Base-by-base conservation (phyloP, 192 early-diverging fungal genomes). In the Coemansia sp. region DNA sequence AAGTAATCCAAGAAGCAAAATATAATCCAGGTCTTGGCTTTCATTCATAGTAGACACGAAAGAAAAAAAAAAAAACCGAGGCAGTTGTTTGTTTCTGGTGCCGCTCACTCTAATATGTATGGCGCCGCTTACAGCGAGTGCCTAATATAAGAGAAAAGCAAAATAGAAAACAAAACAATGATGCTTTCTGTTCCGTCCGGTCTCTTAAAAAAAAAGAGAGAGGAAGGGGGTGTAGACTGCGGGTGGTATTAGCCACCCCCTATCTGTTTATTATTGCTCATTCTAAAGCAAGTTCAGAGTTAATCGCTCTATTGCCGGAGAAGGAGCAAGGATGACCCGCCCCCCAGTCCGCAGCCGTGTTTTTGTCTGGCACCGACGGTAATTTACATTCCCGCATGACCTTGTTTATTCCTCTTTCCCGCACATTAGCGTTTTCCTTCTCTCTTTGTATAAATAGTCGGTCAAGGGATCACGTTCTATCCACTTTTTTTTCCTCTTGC, bases 81-180 rank as follows among this genome's bases (percentile, higher is more conserved):
- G 35, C 35, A 37, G 35, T 46, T 46, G 43, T 46, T 17, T 46
- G 2, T 49, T 21, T 49, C 19, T 19, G n/a, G n/a, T 19, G 19
- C 19, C 8, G 47, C 47, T 49, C 47, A 23, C 47, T 49, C 47
- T 49, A 49, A 21, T 49, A 6, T 49, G 47, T 49, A 49, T 49
- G 47, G 47, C 21, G 19, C 19, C 23, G 47, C 47, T 21, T 49
- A 8, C n/a, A 2, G 47, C 47, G 47, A 23, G 47, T 21, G 47
- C 47, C n/a, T 49, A 49, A 49, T 49, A 49, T 49, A 49, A 49
- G 23, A 47, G 40, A 42, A 49, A 23, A 46, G 14, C 43, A 46
- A 46, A 49, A 49, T 49, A 49, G 47, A 49, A 49, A 49, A 23
- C 47, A 49, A 49, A 49, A 49, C 47, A 49, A 49, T 49, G 47